phyloP scores from a whole-genome alignment of 176 grass and related monocot species.

The Carex littledalei region DNA sequence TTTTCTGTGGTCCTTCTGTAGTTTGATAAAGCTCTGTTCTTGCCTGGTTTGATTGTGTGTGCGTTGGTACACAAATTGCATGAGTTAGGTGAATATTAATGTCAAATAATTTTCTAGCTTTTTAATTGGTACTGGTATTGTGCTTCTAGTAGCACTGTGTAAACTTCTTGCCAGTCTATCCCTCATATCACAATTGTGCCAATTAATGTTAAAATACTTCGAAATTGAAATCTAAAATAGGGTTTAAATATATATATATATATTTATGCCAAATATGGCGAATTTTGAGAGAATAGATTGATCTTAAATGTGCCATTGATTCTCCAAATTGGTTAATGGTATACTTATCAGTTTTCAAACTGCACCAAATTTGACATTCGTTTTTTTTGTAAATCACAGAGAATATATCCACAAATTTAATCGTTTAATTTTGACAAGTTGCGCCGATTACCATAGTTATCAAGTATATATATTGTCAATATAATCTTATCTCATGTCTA shows the following conservation, averaged over 20 bases:
- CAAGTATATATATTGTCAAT: not conserved
- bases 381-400: not conserved
- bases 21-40: not conserved
- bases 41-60: not conserved
- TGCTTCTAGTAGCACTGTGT: not conserved
- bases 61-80: not conserved
- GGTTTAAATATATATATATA: too few relatives aligned
- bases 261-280: too few relatives aligned
- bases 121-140: not conserved
- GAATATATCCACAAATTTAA: not conserved
- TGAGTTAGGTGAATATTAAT: not conserved
- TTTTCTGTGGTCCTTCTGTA: not conserved
- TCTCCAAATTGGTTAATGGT: too few relatives aligned
- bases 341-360: not conserved
- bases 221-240: too few relatives aligned
- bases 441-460: not conserved
- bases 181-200: too few relatives aligned
- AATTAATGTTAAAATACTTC: too few relatives aligned
- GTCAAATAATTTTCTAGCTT: not conserved
- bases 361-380: not conserved
- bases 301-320: too few relatives aligned
- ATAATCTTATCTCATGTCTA: not conserved
- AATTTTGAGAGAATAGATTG: too few relatives aligned
- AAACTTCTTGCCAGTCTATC: not conserved
- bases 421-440: not conserved